Conservation (phyloP, 257 asterid species). For the Rhazya stricta region DNA sequence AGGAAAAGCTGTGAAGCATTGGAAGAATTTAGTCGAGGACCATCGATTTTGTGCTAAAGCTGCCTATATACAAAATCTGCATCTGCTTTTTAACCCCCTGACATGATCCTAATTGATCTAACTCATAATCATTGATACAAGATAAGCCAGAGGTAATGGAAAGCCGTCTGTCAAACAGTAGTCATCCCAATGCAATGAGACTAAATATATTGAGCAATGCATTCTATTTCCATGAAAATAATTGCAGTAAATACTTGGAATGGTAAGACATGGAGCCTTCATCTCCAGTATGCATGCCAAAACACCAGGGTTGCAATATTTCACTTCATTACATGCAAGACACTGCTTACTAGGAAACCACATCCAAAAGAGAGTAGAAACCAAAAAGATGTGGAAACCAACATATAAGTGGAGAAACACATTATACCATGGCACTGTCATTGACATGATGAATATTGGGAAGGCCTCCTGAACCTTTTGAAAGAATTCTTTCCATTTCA, state of each 20-base stretch:
- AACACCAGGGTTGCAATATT: neutral
- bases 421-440: constrained; percentile 66
- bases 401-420: neutral
- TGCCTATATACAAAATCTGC: neutral
- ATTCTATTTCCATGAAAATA: neutral
- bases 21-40: neutral
- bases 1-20: neutral
- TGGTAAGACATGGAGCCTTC: neutral
- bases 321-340: neutral
- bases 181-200: neutral
- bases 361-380: neutral
- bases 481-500: constrained; percentile 54
- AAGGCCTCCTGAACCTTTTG: constrained; percentile 63
- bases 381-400: neutral
- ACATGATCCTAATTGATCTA: neutral
- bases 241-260: neutral
- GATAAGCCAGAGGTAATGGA: neutral
- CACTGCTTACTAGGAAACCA: neutral
- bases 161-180: neutral
- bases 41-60: neutral
- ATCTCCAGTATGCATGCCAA: neutral
- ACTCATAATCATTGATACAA: neutral
- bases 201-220: neutral
- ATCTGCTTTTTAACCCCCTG: neutral
- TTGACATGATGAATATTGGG: constrained; percentile 82